phyloP scores from a whole-genome alignment of 2,329 filamentous ascomycete species.

The Trichoderma harzianum region DNA sequence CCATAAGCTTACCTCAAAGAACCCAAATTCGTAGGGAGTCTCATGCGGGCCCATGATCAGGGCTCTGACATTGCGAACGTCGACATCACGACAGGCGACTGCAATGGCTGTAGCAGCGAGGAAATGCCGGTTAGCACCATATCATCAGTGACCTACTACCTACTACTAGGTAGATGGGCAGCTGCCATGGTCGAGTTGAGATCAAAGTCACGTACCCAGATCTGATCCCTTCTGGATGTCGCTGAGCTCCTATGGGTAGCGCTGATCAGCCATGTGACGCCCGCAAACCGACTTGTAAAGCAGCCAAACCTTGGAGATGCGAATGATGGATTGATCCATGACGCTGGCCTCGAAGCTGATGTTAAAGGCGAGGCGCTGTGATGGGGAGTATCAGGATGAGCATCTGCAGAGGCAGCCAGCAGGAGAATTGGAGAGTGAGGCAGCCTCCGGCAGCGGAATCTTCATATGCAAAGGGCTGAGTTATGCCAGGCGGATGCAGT shows the following conservation, averaged over 20 bases:
- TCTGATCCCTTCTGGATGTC: constrained; percentile 82
- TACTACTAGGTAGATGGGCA: background rate
- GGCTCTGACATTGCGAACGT: constrained; percentile 83
- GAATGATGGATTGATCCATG: constrained; percentile 78
- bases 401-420: constrained; percentile 15
- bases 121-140: background rate
- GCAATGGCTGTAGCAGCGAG: constrained; percentile 61
- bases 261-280: constrained; percentile 11
- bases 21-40: constrained; percentile 94
- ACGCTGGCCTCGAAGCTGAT: constrained; percentile 19
- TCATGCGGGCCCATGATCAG: constrained; percentile 90
- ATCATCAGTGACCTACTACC: background rate
- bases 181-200: background rate
- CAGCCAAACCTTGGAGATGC: constrained; percentile 68
- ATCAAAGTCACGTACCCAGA: constrained; percentile 59
- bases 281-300: background rate
- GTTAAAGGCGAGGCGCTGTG: constrained; percentile 10
- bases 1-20: constrained; percentile 72
- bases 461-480: background rate
- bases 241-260: constrained; percentile 65
- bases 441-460: background rate
- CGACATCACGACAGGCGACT: constrained; percentile 80
- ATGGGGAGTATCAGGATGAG: background rate
- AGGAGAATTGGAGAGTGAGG: background rate
- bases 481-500: background rate